Conservation (phyloP, 345 rosid species). For the Kandelia obovata region DNA sequence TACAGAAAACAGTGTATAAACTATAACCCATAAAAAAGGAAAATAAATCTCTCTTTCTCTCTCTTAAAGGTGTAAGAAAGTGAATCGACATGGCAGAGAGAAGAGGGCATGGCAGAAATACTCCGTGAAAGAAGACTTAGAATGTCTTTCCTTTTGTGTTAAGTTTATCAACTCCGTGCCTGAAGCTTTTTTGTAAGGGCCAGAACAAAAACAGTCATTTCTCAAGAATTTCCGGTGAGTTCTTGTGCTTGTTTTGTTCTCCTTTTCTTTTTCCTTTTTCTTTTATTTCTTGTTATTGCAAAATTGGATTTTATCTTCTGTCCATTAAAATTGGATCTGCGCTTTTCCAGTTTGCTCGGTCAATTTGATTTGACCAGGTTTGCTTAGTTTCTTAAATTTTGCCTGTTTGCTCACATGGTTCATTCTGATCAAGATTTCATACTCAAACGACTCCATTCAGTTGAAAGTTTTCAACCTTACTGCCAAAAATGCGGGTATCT, state of each 20-base stretch:
- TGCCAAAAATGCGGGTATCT: background rate
- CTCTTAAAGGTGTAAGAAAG: background rate
- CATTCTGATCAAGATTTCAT: background rate
- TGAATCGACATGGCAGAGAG: conserved; percentile 13
- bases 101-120: conserved; percentile 4
- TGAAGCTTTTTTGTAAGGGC: conserved; percentile 7
- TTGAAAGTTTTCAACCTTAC: background rate
- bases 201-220: background rate
- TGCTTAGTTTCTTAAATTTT: conserved; percentile 5
- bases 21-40: background rate
- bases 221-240: conserved; percentile 27
- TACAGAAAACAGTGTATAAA: background rate
- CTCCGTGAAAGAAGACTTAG: background rate
- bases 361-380: background rate
- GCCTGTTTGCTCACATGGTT: background rate
- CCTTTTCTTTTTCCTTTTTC: background rate
- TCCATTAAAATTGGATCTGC: conserved; percentile 4
- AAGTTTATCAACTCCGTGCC: conserved; percentile 17
- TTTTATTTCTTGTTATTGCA: background rate
- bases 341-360: conserved; percentile 2
- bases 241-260: background rate
- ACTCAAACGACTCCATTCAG: background rate
- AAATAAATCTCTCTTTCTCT: conserved; percentile 7
- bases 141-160: background rate
- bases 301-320: conserved; percentile 1